Conservation (phyloP, 2,329 filamentous ascomycete genomes). For the Colletotrichum costaricense region DNA sequence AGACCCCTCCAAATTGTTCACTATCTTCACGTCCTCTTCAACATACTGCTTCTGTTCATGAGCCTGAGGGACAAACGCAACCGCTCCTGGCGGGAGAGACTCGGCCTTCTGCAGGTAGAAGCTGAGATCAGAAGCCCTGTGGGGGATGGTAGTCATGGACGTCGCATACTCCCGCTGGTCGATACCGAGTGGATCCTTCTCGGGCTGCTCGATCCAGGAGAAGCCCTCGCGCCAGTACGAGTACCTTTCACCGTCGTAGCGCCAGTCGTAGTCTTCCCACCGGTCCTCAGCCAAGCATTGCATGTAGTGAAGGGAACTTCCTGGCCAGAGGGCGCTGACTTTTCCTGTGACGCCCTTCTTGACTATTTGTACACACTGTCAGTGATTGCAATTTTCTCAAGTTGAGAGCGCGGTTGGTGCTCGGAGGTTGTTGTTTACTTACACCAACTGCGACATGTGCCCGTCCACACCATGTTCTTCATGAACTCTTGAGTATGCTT, state of each 20-base stretch:
- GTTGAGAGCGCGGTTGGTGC: neutral
- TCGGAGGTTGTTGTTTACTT: neutral
- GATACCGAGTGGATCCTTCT: conserved; percentile 36
- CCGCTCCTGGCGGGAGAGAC: neutral
- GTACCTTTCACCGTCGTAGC: conserved; percentile 37
- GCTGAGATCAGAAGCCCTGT: conserved; percentile 21
- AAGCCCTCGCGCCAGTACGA: conserved; percentile 39
- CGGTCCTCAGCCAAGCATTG: conserved; percentile 48
- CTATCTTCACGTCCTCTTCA: neutral
- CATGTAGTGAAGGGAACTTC: conserved; percentile 59
- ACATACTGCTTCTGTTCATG: neutral
- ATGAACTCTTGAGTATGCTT: conserved; percentile 54
- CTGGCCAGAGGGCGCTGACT: conserved; percentile 54
- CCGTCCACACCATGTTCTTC: conserved; percentile 43
- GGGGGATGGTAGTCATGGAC: conserved; percentile 22
- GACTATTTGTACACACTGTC: conserved; percentile 11
- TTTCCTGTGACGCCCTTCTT: conserved; percentile 46
- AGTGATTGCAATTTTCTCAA: neutral
- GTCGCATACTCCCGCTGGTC: conserved; percentile 20
- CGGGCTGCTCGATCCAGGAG: conserved; percentile 39
- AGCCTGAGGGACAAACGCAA: neutral
- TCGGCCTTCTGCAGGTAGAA: conserved; percentile 23
- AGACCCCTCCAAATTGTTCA: neutral
- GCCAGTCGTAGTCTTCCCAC: conserved; percentile 42
- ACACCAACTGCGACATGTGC: conserved; percentile 15